A percentile compares a stretch with the other conserved stretches of the same genome.
Evolutionary conservation across 352 stramenopile species (phyloP).

Genomic region (Globisporangium nodosum): DNA sequence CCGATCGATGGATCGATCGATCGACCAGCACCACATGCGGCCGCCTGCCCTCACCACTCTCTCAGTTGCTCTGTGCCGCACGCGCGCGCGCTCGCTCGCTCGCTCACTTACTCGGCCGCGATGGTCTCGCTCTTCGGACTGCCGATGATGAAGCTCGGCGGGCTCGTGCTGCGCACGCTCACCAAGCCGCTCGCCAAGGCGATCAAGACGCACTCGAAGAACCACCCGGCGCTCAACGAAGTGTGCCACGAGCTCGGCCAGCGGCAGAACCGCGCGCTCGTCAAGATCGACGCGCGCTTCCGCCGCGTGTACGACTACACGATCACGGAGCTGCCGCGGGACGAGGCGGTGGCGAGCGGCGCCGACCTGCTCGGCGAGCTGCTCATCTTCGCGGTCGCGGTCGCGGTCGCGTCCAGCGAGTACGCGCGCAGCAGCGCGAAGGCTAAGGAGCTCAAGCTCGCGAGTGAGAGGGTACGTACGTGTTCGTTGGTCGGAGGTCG

Average conservation of each 20-base stretch:
- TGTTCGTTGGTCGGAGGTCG: no score
- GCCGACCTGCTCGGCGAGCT: slow-evolving; percentile 71
- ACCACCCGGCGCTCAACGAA: slow-evolving; percentile 49
- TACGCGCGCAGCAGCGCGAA: slow-evolving; percentile 62
- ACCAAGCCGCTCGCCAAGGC: slow-evolving; percentile 88
- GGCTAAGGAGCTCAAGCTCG: background rate
- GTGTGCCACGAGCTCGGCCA: slow-evolving; percentile 58
- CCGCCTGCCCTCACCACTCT: no score
- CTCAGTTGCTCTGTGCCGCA: no score
- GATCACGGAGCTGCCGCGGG: slow-evolving; percentile 63
- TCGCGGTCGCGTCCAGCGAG: slow-evolving; percentile 64
- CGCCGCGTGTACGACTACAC: slow-evolving; percentile 67
- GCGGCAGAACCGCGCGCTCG: slow-evolving; percentile 48
- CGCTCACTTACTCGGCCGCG: no score
- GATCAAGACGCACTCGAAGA: slow-evolving; percentile 85
- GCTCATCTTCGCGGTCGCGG: slow-evolving; percentile 74
- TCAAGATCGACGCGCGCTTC: slow-evolving; percentile 79
- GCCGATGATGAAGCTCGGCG: slow-evolving; percentile 81
- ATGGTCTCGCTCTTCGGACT: slow-evolving; percentile 32
- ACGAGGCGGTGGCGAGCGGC: slow-evolving; percentile 74
- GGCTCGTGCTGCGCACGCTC: slow-evolving; percentile 72
- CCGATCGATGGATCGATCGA: no score
- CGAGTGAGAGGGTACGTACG: no score
- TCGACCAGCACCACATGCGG: no score
- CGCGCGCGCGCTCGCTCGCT: no score